A percentile compares a stretch with the other conserved stretches of the same genome.
These are phyloP conservation scores for Rutstroemia sp. DNA, from an alignment of 2,329 filamentous ascomycete genomes.

Conservation along the genomic window DNA sequence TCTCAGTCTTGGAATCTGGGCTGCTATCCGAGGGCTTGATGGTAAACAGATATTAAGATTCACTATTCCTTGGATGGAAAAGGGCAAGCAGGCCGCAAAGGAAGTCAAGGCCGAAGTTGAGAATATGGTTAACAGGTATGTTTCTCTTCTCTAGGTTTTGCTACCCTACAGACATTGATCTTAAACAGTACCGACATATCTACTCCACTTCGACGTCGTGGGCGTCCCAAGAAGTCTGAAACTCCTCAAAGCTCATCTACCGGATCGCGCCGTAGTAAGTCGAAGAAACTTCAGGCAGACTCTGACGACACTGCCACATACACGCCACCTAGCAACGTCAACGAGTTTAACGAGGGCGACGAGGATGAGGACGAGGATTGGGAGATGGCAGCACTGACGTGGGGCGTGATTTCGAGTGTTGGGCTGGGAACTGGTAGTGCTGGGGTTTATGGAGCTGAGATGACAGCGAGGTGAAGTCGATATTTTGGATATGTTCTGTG, in stretches of 20 bases:
- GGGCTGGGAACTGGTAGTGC: constrained; percentile 39
- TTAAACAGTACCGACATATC: background rate
- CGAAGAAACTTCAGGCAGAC: background rate
- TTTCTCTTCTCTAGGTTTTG: background rate
- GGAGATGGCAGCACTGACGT: constrained; percentile 40
- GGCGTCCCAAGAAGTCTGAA: constrained; percentile 6
- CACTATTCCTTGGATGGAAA: constrained; percentile 29
- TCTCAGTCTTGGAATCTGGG: constrained; percentile 48
- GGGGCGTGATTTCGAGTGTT: constrained; percentile 38
- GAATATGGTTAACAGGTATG: background rate
- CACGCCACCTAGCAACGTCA: constrained; percentile 26
- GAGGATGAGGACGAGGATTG: constrained; percentile 36
- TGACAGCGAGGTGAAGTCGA: constrained; percentile 10
- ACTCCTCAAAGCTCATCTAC: background rate
- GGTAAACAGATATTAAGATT: constrained; percentile 40
- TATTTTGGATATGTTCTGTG: too few relatives aligned
- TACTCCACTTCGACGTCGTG: constrained; percentile 8
- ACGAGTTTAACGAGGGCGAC: constrained; percentile 34
- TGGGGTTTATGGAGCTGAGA: constrained; percentile 40
- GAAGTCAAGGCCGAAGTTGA: background rate
- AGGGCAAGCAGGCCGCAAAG: background rate
- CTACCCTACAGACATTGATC: background rate
- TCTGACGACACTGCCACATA: constrained; percentile 33
- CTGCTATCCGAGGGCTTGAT: constrained; percentile 45
- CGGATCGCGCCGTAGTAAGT: background rate